Conservation (phyloP, 73 alveolate species). For the Blepharisma japonicum region DNA sequence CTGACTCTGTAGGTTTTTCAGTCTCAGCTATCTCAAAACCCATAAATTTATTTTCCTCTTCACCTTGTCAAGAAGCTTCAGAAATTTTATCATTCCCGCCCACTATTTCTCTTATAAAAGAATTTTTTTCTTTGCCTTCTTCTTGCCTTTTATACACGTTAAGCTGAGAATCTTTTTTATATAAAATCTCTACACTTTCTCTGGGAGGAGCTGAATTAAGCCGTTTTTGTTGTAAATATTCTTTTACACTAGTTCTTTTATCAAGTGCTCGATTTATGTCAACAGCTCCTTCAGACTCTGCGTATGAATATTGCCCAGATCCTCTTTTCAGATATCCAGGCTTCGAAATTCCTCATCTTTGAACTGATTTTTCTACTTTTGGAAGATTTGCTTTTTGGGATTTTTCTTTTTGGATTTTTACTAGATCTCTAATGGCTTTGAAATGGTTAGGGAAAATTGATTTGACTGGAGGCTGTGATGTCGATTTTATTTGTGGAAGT, state of each 20-base stretch:
- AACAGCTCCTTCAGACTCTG: neutral
- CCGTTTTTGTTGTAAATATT: neutral
- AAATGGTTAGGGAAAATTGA: neutral
- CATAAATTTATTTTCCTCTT: neutral
- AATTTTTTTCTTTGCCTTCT: neutral
- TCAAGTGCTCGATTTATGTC: neutral
- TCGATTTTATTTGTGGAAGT: neutral
- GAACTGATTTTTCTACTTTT: neutral
- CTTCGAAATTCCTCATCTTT: neutral
- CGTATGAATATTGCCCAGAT: neutral
- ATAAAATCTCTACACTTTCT: neutral
- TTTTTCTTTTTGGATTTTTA: constrained; percentile 10
- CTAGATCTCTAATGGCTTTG: neutral
- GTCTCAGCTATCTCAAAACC: neutral
- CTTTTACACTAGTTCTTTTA: neutral
- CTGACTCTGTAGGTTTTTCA: neutral
- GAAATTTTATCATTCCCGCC: neutral
- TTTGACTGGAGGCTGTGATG: neutral
- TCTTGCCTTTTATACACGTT: neutral
- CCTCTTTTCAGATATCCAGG: constrained; percentile 25
- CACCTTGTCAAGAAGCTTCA: neutral
- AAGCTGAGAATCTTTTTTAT: neutral
- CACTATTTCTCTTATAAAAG: neutral
- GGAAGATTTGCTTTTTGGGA: neutral
- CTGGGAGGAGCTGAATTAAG: neutral